Evolutionary conservation across 176 grass and related monocot species (phyloP).

Genomic region (Cenchrus purpureus): DNA sequence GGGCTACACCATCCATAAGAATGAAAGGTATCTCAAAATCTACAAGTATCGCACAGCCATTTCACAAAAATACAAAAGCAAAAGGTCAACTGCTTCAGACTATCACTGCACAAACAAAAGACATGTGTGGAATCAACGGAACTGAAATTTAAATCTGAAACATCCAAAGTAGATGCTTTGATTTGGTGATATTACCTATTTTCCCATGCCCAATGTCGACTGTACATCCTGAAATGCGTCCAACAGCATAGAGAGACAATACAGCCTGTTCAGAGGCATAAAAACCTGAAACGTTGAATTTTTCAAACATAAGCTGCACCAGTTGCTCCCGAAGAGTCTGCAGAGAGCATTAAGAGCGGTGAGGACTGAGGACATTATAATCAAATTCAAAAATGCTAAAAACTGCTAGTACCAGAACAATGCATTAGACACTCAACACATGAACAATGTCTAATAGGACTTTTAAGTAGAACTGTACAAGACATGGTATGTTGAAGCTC

Average conservation of each 20-base stretch:
- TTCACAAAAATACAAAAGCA: neutral
- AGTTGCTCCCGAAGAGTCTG: conserved; percentile 89
- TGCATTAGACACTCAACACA: neutral
- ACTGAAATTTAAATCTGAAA: neutral
- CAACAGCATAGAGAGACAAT: conserved; percentile 96
- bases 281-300: conserved; percentile 98
- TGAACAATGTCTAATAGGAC: conserved; percentile 7
- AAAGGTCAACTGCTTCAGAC: neutral
- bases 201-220: conserved; percentile 98
- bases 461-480: neutral
- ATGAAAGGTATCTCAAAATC: neutral
- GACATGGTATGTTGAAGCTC: conserved; percentile 6
- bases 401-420: conserved; percentile 6
- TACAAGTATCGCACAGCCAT: neutral
- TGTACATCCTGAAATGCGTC: conserved; percentile 92
- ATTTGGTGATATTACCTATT: conserved; percentile 67
- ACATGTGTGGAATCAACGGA: conserved; percentile 6
- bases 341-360: conserved; percentile 25
- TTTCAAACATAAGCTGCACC: conserved; percentile 96
- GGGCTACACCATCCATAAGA: neutral
- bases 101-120: conserved; percentile 12
- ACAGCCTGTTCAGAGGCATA: conserved; percentile 98
- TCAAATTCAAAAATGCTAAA: conserved; percentile 19
- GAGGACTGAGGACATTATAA: conserved; percentile 1
- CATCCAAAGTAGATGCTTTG: neutral